Percentiles rank a stretch among this genome's conserved stretches.
Evolutionary conservation across 352 stramenopile species (phyloP).

Genomic region (Globisporangium nodosum): DNA sequence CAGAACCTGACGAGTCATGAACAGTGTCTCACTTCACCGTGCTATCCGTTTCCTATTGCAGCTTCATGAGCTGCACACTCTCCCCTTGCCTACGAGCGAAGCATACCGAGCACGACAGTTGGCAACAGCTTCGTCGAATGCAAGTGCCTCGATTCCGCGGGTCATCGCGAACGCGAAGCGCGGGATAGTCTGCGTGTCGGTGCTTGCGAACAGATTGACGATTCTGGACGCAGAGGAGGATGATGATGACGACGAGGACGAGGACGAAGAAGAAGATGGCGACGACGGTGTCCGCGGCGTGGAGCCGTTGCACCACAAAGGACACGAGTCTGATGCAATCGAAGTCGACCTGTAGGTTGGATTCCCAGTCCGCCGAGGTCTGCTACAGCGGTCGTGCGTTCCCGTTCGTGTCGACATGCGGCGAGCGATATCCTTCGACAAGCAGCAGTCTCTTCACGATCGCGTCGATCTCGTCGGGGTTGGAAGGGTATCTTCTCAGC

Average conservation of each 20-base stretch:
- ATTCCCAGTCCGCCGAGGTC: neutral
- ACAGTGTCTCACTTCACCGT: neutral
- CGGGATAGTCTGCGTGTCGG: conserved; percentile 44
- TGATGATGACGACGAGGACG: conserved; percentile 27
- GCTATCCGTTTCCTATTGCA: neutral
- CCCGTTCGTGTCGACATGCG: conserved; percentile 4
- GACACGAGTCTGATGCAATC: conserved; percentile 18
- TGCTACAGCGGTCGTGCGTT: neutral
- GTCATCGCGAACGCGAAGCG: conserved; percentile 45
- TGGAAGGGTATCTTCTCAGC: conserved; percentile 27
- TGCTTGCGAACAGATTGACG: conserved; percentile 26
- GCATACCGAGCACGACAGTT: conserved; percentile 16
- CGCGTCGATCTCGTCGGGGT: conserved; percentile 30
- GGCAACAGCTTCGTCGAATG: conserved; percentile 8
- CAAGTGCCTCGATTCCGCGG: conserved; percentile 8
- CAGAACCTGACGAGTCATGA: neutral
- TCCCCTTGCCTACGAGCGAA: neutral
- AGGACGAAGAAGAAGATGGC: conserved; percentile 2
- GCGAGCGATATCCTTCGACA: conserved; percentile 40
- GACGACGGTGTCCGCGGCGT: neutral
- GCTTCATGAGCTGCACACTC: conserved; percentile 1
- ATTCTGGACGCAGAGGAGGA: conserved; percentile 62
- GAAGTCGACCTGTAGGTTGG: conserved; percentile 20
- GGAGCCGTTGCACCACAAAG: neutral
- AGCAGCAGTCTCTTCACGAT: conserved; percentile 50